These are phyloP conservation scores for Curvularia sp. DNA, from an alignment of 2,329 filamentous ascomycete species.

Conservation along the genomic window DNA sequence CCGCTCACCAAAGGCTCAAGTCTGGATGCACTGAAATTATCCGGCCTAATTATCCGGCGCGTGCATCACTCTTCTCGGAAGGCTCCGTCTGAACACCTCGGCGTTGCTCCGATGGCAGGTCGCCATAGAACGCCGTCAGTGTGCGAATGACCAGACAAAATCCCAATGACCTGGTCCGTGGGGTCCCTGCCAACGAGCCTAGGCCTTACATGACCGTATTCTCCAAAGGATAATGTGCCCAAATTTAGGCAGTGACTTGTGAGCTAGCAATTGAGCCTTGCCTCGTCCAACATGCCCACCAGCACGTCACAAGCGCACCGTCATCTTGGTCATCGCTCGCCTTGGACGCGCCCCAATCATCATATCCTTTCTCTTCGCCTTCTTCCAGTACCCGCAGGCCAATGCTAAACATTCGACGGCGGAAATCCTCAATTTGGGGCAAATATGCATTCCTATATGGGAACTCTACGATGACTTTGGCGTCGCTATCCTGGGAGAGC, in stretches of 20 bases:
- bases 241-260: conserved; percentile 21
- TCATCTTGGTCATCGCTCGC: conserved; percentile 58
- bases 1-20: conserved; percentile 31
- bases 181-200: conserved; percentile 5
- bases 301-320: conserved; percentile 65
- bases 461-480: conserved; percentile 79
- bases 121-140: conserved; percentile 29
- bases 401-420: conserved; percentile 64
- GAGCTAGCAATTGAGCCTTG: conserved; percentile 21
- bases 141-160: conserved; percentile 24
- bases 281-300: conserved; percentile 70
- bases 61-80: conserved; percentile 29
- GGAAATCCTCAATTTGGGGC: conserved; percentile 69
- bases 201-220: conserved; percentile 2
- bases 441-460: conserved; percentile 77
- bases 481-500: conserved; percentile 63
- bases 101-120: conserved; percentile 29
- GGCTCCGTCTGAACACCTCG: conserved; percentile 25
- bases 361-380: conserved; percentile 69
- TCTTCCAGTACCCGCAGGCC: conserved; percentile 64
- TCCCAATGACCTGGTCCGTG: conserved; percentile 9
- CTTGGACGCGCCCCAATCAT: conserved; percentile 70
- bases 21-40: conserved; percentile 38
- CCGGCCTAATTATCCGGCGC: conserved; percentile 47
- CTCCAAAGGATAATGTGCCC: conserved; percentile 13